Conservation (phyloP, 164 flowering plant species). For the Echeveria elegans region DNA sequence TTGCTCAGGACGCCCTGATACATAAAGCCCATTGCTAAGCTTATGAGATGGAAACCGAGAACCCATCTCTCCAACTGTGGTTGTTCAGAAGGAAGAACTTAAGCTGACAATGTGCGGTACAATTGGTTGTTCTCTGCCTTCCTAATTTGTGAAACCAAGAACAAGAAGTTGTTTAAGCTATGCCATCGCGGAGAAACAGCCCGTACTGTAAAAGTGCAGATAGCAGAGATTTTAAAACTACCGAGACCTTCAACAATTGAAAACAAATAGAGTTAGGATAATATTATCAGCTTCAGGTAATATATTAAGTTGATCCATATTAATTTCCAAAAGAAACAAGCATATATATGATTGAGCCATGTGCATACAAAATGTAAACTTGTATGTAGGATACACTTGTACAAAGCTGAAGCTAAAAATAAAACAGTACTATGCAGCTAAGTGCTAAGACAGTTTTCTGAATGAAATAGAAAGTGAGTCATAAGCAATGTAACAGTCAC, state of each 20-base stretch:
- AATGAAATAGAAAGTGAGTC: neutral
- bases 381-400: neutral
- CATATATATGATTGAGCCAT: neutral
- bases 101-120: neutral
- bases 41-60: constrained; percentile 32
- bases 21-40: constrained; percentile 59
- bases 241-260: neutral
- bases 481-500: neutral
- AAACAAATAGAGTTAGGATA: neutral
- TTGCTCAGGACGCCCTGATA: constrained; percentile 7
- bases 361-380: neutral
- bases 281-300: no score
- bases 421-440: no score
- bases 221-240: neutral
- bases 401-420: neutral
- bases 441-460: neutral
- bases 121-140: neutral
- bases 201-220: neutral
- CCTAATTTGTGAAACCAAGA: neutral
- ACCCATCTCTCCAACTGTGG: constrained; percentile 47
- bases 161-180: neutral
- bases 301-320: neutral
- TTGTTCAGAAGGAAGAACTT: neutral
- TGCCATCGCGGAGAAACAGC: neutral
- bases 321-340: neutral